These are phyloP conservation scores for Tylopilus vinaceipallidus DNA, from an alignment of 768 basidiomycete genomes.

Conservation along the genomic window DNA sequence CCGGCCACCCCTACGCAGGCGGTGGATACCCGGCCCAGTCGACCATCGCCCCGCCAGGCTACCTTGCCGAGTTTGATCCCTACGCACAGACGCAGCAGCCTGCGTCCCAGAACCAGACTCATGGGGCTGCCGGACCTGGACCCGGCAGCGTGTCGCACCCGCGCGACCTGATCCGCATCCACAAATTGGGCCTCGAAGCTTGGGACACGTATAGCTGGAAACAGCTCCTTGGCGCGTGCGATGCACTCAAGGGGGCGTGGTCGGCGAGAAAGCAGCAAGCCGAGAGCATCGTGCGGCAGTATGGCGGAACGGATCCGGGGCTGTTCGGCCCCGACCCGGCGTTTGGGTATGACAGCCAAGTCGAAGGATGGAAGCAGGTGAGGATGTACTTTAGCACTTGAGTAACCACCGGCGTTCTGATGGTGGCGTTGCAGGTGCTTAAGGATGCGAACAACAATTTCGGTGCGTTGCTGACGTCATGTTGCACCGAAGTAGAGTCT, in stretches of 20 bases:
- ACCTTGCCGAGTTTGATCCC: conserved; percentile 43
- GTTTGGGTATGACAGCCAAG: conserved; percentile 51
- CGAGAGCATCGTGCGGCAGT: conserved; percentile 42
- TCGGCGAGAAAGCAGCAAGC: conserved; percentile 56
- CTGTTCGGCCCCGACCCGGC: conserved; percentile 30
- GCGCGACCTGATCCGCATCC: conserved; percentile 59
- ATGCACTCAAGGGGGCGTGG: conserved; percentile 68
- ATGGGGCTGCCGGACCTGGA: conserved; percentile 4
- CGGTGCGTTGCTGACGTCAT: conserved; percentile 37
- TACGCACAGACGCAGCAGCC: conserved; percentile 18
- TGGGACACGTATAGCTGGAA: conserved; percentile 76
- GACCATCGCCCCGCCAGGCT: conserved; percentile 15
- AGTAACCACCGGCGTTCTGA: too few species aligned
- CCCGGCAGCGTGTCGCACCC: conserved; percentile 52
- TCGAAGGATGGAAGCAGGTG: conserved; percentile 58
- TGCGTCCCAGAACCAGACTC: not conserved
- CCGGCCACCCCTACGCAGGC: conserved; percentile 28
- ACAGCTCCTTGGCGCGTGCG: conserved; percentile 60
- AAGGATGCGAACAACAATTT: conserved; percentile 54
- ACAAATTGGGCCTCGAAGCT: conserved; percentile 66
- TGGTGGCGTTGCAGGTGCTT: conserved; percentile 38
- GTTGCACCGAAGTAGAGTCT: not conserved
- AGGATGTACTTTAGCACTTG: too few species aligned
- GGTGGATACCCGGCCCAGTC: conserved; percentile 28
- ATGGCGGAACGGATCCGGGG: conserved; percentile 39